Conservation (phyloP, 306 rosid species). For the Argentina anserina region DNA sequence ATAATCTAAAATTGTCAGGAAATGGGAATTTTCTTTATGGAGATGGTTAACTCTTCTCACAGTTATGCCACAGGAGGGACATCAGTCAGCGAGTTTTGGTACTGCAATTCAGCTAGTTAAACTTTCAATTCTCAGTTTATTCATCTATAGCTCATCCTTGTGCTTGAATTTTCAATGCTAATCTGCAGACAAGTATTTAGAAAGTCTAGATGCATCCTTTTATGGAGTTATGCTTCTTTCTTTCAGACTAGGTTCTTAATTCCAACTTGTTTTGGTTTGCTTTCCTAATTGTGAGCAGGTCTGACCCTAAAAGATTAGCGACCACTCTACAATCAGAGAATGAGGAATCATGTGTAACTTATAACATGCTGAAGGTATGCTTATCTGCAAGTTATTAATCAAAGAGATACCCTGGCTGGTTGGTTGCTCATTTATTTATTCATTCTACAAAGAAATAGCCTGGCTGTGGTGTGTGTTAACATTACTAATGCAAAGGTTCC, state of each 20-base stretch:
- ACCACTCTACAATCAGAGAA: conserved; percentile 45
- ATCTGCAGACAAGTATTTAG: not conserved
- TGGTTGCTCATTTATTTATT: not conserved
- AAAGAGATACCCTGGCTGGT: not conserved
- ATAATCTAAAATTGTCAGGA: conserved; percentile 40
- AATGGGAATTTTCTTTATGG: conserved; percentile 76
- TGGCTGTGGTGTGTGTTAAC: not conserved
- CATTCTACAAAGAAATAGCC: not conserved
- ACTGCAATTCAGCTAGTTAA: conserved; percentile 13
- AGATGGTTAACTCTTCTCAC: conserved; percentile 77
- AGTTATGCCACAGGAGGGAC: conserved; percentile 99
- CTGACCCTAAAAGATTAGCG: conserved; percentile 65
- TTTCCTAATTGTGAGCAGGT: conserved; percentile 41
- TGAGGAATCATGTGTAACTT: conserved; percentile 88
- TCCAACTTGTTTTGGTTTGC: not conserved
- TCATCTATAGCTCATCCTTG: conserved; percentile 2
- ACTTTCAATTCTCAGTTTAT: conserved; percentile 20
- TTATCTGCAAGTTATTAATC: not conserved
- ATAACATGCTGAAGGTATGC: conserved; percentile 87
- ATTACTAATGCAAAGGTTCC: not conserved
- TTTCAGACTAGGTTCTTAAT: conserved; percentile 10
- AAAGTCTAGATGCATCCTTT: conserved; percentile 6
- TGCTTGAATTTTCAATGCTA: conserved; percentile 12
- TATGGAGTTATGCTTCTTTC: conserved; percentile 3
- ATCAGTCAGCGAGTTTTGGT: conserved; percentile 79